phyloP scores from a whole-genome alignment of 768 basidiomycete genomes.

The Leucosporidium scottii region DNA sequence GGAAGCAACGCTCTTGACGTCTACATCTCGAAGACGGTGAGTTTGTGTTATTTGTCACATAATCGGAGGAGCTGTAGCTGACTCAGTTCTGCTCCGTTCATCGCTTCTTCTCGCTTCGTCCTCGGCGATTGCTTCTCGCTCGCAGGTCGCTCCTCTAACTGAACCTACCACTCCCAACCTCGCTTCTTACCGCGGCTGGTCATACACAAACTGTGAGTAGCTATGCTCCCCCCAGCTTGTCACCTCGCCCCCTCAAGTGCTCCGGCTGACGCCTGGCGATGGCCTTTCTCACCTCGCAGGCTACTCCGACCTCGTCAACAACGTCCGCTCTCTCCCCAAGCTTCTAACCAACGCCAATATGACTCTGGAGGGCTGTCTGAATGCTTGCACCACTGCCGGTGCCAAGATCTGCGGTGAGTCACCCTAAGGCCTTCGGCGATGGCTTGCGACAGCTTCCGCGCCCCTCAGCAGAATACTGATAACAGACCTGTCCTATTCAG shows the following conservation, averaged over 20 bases:
- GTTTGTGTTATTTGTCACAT: not conserved
- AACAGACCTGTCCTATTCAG: not conserved
- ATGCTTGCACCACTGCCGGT: not conserved
- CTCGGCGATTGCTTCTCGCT: not conserved
- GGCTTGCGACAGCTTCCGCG: not conserved
- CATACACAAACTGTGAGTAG: conserved; percentile 7
- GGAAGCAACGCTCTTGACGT: conserved; percentile 15
- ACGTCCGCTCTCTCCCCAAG: conserved; percentile 4
- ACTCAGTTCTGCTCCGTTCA: too few species aligned
- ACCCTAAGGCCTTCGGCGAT: not conserved
- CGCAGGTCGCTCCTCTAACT: not conserved
- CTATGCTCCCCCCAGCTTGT: too few species aligned
- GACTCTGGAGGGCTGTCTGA: conserved; percentile 19
- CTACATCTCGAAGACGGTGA: conserved; percentile 9
- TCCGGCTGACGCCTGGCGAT: too few species aligned
- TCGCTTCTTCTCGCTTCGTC: not conserved
- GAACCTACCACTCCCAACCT: conserved; percentile 5
- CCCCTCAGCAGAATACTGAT: too few species aligned
- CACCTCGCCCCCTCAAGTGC: too few species aligned
- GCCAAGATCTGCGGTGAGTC: conserved; percentile 3
- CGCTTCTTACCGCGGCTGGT: conserved; percentile 1
- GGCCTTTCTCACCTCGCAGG: not conserved
- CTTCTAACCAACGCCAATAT: not conserved
- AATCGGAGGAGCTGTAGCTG: not conserved
- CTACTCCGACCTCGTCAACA: conserved; percentile 22